Evolutionary conservation across 2,329 filamentous ascomycete genomes (phyloP), one percentile per base, ranked within the genome.

Genomic region (Diaporthe sp.): DNA sequence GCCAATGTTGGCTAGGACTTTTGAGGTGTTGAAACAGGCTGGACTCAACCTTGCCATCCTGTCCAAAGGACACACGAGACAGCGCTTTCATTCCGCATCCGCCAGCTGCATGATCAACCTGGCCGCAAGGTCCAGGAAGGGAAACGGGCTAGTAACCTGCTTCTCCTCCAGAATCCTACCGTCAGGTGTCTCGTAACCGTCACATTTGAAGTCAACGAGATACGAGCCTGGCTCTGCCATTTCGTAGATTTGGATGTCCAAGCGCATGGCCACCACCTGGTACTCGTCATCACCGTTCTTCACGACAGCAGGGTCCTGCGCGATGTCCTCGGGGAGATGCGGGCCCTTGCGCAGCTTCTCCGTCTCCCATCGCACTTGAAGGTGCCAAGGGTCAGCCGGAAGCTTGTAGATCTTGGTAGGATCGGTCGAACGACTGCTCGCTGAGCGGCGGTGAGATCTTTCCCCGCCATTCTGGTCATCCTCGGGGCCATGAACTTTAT

Each of bases 151-250:
- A 58, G 95, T 96, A 76, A 98, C 95, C 80, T 97, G 94, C 88
- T 98, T 98, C 85, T 98, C 95, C 79, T 97, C 95, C 68, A 95
- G 86, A 68, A 93, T 86, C 77, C 93, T 91, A 65, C 96, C 93
- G 72, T 97, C 88, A 17, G 87, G 81, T 61, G 89, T 94, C 85
- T 99, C 97, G 84, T 99, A 99, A 27, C 97, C 97, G 19, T 97
- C 96, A 82, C 96, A 98, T 82, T 98, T 98, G 88, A 99, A 99
- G 83, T 99, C 97, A 65, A 99, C 97, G 76, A 99, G 92, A 83
- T 96, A 98, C 77, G 97, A 96, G 72, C 94, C 93, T 73, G 92
- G 92, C 82, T 98, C 96, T 17, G 74, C 74, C 87, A 98, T 95
- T 81, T 95, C 93, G 84, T 98, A 98, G 69, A 98, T 92, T 82